Conservation (phyloP, 257 asterid genomes). For the Paraleonurus japonicus region DNA sequence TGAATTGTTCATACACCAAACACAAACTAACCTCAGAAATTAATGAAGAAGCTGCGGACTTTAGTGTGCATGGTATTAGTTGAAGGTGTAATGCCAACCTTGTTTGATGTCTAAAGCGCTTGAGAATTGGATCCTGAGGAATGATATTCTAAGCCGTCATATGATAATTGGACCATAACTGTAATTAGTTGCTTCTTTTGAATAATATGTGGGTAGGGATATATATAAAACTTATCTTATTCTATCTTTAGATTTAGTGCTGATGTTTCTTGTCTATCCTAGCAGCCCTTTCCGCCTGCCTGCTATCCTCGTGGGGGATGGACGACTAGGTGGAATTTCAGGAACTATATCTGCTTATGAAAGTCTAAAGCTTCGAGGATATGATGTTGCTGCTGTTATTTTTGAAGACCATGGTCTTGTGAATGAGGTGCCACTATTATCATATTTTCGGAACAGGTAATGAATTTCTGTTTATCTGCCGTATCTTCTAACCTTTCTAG, state of each 20-base stretch:
- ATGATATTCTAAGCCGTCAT: background rate
- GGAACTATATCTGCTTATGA: slow-evolving; percentile 98
- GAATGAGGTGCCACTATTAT: slow-evolving; percentile 70
- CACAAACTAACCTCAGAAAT: slow-evolving; percentile 4
- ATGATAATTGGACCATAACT: background rate
- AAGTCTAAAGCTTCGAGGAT: slow-evolving; percentile 85
- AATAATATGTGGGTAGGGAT: background rate
- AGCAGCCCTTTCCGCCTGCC: slow-evolving; percentile 92
- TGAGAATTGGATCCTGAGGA: slow-evolving; percentile 3
- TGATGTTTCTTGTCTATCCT: slow-evolving; percentile 31
- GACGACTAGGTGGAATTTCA: slow-evolving; percentile 93
- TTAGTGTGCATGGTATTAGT: background rate
- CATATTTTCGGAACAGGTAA: slow-evolving; percentile 76
- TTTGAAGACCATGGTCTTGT: slow-evolving; percentile 85
- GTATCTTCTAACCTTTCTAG: background rate
- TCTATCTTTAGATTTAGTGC: background rate
- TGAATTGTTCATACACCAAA: slow-evolving; percentile 7
- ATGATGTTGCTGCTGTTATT: slow-evolving; percentile 81
- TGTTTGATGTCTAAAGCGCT: background rate
- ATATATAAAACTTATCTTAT: background rate
- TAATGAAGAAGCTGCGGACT: background rate
- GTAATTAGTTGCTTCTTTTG: slow-evolving; percentile 1
- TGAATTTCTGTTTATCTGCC: slow-evolving; percentile 4
- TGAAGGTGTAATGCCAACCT: slow-evolving; percentile 1
- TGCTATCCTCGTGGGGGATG: slow-evolving; percentile 95